Evolutionary conservation across 2,329 filamentous ascomycete species (phyloP), one percentile per base, ranked within the genome.

Genomic region (Plectosphaerella cucumerina): DNA sequence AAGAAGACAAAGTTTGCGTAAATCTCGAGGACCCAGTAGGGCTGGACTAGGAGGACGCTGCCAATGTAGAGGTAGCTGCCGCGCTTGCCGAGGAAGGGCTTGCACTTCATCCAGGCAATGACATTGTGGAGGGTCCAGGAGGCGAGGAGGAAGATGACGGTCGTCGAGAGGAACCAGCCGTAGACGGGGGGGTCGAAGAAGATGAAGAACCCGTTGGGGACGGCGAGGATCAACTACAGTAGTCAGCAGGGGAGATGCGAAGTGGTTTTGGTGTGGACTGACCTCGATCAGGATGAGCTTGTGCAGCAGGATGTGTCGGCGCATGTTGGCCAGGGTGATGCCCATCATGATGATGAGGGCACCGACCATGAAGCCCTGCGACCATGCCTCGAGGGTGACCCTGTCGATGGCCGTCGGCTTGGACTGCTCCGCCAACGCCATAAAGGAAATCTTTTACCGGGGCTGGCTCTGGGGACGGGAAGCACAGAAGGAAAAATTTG

Each of bases 91-190:
- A 85, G 67, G 58, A 85, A 85, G 0, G 83, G 83, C 49, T 75
- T 77, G 55, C 80, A 82, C 65, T 86, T 86, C 65, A 87, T 77
- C 84, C 83, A 87, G 1, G 83, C 76, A 53, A 87, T 81, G 53
- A 86, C 72, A 55, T 86, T 87, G 63, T 87, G 84, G 9, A 87
- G 65, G 12, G 72, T 75, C 80, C 82, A 86, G 4, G 80, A 84
- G n/a, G 75, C 67, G 56, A 84, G 84, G 21, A 87, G 73, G 17
- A 80, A 74, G 8, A 85, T 77, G 8, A 80, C 82, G 3, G 79
- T 82, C 21, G 74, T 69, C 2, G 80, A 82, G 3, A 86, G 70
- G 64, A 84, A 86, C 83, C 83, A 86, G 46, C 79, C 81, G 59
- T 83, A 84, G 3, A 70, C 70, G 0, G 79, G 78, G 9, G 59